Conservation (phyloP, 2,329 filamentous ascomycete genomes). For the Chrysoporthe austroafricana region DNA sequence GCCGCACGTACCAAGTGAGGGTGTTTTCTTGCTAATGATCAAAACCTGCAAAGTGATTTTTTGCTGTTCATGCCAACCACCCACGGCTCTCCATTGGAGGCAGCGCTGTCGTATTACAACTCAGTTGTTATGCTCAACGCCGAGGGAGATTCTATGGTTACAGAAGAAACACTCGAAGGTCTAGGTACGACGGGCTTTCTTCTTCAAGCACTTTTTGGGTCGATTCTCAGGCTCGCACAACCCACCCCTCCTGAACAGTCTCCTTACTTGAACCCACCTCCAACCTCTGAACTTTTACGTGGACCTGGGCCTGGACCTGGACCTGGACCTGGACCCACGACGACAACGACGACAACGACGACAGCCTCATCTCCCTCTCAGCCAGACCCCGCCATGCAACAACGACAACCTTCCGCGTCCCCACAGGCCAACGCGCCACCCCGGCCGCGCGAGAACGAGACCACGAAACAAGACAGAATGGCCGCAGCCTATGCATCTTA, state of each 20-base stretch:
- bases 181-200: slow-evolving; percentile 85
- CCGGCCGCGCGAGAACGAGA: neutral
- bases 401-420: slow-evolving; percentile 18
- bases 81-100: slow-evolving; percentile 71
- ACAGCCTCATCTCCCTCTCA: slow-evolving; percentile 18
- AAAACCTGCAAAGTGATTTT: slow-evolving; percentile 69
- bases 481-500: slow-evolving; percentile 10
- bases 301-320: slow-evolving; percentile 24
- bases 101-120: slow-evolving; percentile 89
- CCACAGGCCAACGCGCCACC: slow-evolving; percentile 23
- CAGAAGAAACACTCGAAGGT: slow-evolving; percentile 88
- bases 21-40: neutral
- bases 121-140: slow-evolving; percentile 86
- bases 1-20: neutral
- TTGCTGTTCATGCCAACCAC: slow-evolving; percentile 80
- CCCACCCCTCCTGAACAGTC: slow-evolving; percentile 31
- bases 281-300: neutral
- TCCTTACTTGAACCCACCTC: slow-evolving; percentile 25
- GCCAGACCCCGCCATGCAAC: neutral
- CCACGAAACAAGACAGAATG: slow-evolving; percentile 12
- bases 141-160: slow-evolving; percentile 92
- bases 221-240: slow-evolving; percentile 68
- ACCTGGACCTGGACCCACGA: neutral
- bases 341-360: slow-evolving; percentile 9
- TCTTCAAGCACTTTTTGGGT: slow-evolving; percentile 75